Evolutionary conservation across 1,284 basidiomycete genomes (phyloP).

Genomic region (Austropuccinia psidii): DNA sequence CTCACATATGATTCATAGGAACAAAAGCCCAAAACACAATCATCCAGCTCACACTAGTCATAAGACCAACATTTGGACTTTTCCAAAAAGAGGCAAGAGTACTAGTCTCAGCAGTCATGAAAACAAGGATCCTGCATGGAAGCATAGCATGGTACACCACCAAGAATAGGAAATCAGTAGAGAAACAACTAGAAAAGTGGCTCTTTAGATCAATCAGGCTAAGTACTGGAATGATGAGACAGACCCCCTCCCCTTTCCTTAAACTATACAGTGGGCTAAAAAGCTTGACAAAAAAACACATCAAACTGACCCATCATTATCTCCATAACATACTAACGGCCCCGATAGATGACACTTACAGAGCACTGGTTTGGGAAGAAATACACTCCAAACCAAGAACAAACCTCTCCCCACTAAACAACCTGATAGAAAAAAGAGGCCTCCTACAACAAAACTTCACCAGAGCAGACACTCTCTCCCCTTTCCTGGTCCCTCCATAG

Average conservation of each 20-base stretch:
- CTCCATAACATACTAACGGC: not conserved
- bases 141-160: conserved; percentile 7
- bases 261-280: not conserved
- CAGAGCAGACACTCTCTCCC: not conserved
- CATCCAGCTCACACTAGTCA: not conserved
- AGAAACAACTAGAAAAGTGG: not conserved
- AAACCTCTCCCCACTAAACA: not conserved
- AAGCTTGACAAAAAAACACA: not conserved
- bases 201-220: not conserved
- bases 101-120: not conserved
- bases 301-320: not conserved
- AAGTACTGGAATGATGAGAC: not conserved
- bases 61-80: not conserved
- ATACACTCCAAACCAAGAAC: not conserved
- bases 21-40: not conserved
- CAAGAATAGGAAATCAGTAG: not conserved
- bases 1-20: not conserved
- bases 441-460: not conserved
- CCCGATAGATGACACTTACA: not conserved
- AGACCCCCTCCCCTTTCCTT: not conserved
- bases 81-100: not conserved
- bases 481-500: not conserved
- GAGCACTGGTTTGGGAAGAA: not conserved
- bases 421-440: not conserved
- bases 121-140: not conserved